phyloP scores from a whole-genome alignment of 352 stramenopile species.

The Hyaloperonospora brassicae region DNA sequence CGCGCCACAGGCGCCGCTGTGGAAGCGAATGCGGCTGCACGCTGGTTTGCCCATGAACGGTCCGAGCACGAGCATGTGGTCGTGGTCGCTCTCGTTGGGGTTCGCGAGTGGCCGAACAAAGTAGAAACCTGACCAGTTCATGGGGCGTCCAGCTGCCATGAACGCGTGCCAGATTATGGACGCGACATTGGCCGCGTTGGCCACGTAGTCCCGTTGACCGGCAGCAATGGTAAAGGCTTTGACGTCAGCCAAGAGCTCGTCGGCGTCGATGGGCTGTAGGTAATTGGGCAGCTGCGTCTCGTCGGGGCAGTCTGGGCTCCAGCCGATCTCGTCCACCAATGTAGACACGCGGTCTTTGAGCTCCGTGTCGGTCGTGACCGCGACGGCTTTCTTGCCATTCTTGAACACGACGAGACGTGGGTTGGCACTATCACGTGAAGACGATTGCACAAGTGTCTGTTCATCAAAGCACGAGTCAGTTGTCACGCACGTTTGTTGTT shows the following conservation, averaged over 20 bases:
- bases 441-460: slow-evolving; percentile 36
- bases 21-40: slow-evolving; percentile 70
- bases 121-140: slow-evolving; percentile 84
- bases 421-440: slow-evolving; percentile 23
- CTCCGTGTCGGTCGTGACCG: slow-evolving; percentile 31
- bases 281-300: slow-evolving; percentile 48
- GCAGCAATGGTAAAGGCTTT: slow-evolving; percentile 48
- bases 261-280: slow-evolving; percentile 51
- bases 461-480: background rate
- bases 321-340: slow-evolving; percentile 48
- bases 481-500: background rate
- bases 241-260: slow-evolving; percentile 53
- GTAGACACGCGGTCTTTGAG: slow-evolving; percentile 43
- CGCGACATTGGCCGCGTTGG: slow-evolving; percentile 73
- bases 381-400: slow-evolving; percentile 27
- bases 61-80: slow-evolving; percentile 61
- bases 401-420: slow-evolving; percentile 51
- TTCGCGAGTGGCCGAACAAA: slow-evolving; percentile 58
- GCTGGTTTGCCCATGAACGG: slow-evolving; percentile 79
- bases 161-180: slow-evolving; percentile 82
- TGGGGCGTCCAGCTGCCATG: slow-evolving; percentile 39
- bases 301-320: slow-evolving; percentile 52
- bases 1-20: slow-evolving; percentile 66
- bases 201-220: slow-evolving; percentile 65
- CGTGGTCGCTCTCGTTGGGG: slow-evolving; percentile 43